Evolutionary conservation across 495 filamentous ascomycete genomes (phyloP).

Genomic region (Hypoxylon lienhwacheense): DNA sequence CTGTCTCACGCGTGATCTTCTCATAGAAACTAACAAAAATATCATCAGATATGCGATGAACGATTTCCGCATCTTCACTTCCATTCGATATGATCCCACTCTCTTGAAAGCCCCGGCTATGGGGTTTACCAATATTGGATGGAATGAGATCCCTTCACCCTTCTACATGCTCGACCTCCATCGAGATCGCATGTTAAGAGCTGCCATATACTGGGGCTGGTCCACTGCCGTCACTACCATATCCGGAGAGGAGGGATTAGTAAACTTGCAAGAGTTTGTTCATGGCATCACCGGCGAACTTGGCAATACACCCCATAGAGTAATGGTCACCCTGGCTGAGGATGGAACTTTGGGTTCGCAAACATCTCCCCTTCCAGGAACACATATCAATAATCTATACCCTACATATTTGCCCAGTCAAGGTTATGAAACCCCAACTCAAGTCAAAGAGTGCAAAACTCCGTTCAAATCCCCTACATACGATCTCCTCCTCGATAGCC

Average conservation of each 20-base stretch:
- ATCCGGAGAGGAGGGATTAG: slow-evolving; percentile 48
- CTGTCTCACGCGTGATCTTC: background rate
- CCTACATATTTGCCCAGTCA: slow-evolving; percentile 49
- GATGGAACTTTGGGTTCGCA: slow-evolving; percentile 56
- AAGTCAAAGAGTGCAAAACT: background rate
- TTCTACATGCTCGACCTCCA: slow-evolving; percentile 87
- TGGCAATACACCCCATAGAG: slow-evolving; percentile 40
- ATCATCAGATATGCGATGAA: slow-evolving; percentile 16
- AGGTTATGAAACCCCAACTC: background rate
- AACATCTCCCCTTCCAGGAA: slow-evolving; percentile 49
- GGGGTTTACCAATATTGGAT: slow-evolving; percentile 41
- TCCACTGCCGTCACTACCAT: slow-evolving; percentile 46
- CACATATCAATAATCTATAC: slow-evolving; percentile 57
- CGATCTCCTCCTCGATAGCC: slow-evolving; percentile 59
- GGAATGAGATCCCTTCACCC: slow-evolving; percentile 57
- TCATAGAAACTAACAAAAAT: background rate
- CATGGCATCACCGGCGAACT: slow-evolving; percentile 16
- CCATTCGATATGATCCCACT: slow-evolving; percentile 72
- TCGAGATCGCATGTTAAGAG: slow-evolving; percentile 72
- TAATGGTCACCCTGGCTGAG: slow-evolving; percentile 57
- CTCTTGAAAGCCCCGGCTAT: slow-evolving; percentile 50
- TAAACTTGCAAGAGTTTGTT: slow-evolving; percentile 35
- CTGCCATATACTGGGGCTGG: slow-evolving; percentile 72
- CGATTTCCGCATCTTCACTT: slow-evolving; percentile 66
- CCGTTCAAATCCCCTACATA: slow-evolving; percentile 42